Base-by-base conservation (phyloP, 176 grass and related monocot species). In the Rhynchospora breviuscula region DNA sequence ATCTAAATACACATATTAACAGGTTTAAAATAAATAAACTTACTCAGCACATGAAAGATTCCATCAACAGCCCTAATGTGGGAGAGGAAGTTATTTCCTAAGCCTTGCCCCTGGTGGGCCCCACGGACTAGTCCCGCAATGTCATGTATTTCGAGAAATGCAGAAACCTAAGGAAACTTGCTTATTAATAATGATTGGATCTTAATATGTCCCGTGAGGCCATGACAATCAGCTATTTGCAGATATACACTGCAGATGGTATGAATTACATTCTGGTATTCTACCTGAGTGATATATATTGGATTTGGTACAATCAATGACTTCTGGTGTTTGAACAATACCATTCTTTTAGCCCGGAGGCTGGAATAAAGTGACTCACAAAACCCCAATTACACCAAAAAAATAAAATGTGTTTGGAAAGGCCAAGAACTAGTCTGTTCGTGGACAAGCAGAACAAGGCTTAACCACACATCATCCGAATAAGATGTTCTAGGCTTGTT, bases 11-110 rank as follows among this genome's bases (percentile, higher is more conserved):
- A 44, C 49, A 82, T 18, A 67, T 67, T 11, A 48, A 47, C 13
- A 56, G 73, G 61, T 75, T 1, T n/a, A 10, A 57, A 78, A 63
- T 58, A 29, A 25, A 87, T 64, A 73, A 87, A 81, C 90, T 86
- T 91, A 98, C 95, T 95, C 82, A 98, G 76, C 44, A 98, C 92
- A 86, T 98, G 95, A 85, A 98, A 98, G 77, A 98, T 98, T 86
- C 95, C 95, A 93, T 98, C 95, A 84, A 98, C 95, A 52, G 95
- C 95, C 80, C 95, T 93, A 56, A 98, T 98, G 81, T 98, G 95
- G 26, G 96, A 98, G 15, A 98, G 84, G 76, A 98, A 98, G 67
- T 59, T 90, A 89, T 98, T 98, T 51, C 95, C 95, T 25, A 98
- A 80, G 77, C 95, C 95, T 83, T 98, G 87, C 26, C 96, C 96